These are phyloP conservation scores for Penicillium sp. DNA, from an alignment of 2,329 filamentous ascomycete genomes.

Conservation along the genomic window DNA sequence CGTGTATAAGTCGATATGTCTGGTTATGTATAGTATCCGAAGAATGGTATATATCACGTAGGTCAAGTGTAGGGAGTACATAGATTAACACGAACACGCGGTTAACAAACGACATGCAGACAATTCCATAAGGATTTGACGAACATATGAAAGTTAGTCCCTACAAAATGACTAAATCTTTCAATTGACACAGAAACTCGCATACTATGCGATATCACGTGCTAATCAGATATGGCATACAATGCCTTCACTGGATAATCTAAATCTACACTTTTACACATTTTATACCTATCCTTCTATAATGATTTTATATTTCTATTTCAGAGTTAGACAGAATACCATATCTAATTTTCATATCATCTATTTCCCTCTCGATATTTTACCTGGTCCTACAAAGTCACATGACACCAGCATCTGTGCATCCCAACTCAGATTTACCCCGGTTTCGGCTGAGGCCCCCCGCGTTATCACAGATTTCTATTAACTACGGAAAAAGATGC, in stretches of 20 bases:
- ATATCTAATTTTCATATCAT: not conserved
- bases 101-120: too few relatives aligned
- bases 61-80: not conserved
- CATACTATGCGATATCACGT: not conserved
- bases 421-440: not conserved
- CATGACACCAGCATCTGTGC: not conserved
- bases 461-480: too few relatives aligned
- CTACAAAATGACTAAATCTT: too few relatives aligned
- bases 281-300: not conserved
- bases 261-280: not conserved
- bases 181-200: too few relatives aligned
- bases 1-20: not conserved
- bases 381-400: not conserved
- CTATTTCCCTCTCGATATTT: not conserved
- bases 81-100: too few relatives aligned
- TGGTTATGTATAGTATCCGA: too few relatives aligned
- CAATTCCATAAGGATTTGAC: too few relatives aligned
- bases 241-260: not conserved
- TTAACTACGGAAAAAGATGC: too few relatives aligned
- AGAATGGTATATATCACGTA: not conserved
- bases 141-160: too few relatives aligned
- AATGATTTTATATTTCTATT: not conserved
- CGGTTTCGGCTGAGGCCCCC: not conserved
- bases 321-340: not conserved
- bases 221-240: not conserved